Percentiles rank a stretch among this genome's conserved stretches.
phyloP scores from a whole-genome alignment of 768 basidiomycete genomes.

The Omphalotus guepiniiformis region DNA sequence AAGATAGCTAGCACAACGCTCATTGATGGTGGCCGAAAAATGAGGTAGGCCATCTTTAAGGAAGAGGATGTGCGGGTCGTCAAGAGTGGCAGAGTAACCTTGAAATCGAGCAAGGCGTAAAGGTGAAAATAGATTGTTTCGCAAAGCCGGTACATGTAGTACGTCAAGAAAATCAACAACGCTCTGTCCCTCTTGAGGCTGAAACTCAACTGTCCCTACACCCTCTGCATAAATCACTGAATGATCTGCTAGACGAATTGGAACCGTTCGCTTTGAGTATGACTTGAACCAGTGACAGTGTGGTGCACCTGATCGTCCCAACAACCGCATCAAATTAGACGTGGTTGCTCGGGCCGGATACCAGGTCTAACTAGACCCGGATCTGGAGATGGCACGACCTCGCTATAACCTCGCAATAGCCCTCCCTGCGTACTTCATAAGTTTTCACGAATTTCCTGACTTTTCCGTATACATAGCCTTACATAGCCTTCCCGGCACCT shows the following conservation, averaged over 20 bases:
- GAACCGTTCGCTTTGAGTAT: slow-evolving; percentile 11
- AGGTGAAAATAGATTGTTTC: neutral
- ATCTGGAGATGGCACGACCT: no score
- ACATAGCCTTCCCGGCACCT: no score
- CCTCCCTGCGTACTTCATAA: no score
- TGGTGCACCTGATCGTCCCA: no score
- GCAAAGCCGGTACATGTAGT: slow-evolving; percentile 14
- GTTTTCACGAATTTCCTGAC: no score
- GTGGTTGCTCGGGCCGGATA: no score
- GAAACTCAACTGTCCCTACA: slow-evolving; percentile 17
- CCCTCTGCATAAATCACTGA: slow-evolving; percentile 19
- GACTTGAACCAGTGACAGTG: slow-evolving; percentile 20
- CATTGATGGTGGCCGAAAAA: no score
- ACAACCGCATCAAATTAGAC: no score
- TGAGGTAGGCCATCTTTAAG: neutral
- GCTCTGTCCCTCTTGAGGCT: slow-evolving; percentile 7
- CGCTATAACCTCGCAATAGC: no score
- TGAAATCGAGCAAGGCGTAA: neutral
- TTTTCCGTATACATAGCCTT: no score
- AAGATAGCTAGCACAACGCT: no score
- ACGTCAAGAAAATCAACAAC: slow-evolving; percentile 11
- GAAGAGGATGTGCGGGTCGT: neutral
- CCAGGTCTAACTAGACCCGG: no score
- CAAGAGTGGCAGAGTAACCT: neutral
- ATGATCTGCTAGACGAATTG: slow-evolving; percentile 21